Evolutionary conservation across 108 stramenopile genomes (phyloP).

Genomic region (Cyclotella baltica): DNA sequence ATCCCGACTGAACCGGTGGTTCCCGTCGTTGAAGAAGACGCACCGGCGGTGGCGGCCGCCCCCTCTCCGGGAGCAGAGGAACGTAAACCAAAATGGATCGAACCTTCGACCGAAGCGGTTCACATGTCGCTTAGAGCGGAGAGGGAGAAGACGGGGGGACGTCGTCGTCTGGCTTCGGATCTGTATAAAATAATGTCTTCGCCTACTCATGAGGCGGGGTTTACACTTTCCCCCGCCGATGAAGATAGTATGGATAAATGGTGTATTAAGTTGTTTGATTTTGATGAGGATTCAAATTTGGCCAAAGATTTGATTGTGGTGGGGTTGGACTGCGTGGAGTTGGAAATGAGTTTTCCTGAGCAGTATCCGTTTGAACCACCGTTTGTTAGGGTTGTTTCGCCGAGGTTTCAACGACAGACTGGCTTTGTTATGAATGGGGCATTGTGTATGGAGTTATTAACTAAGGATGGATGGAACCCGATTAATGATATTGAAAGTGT

Average conservation of each 20-base stretch:
- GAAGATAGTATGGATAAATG: constrained; percentile 90
- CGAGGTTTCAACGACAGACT: constrained; percentile 90
- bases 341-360: constrained; percentile 93
- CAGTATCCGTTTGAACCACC: constrained; percentile 95
- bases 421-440: constrained; percentile 97
- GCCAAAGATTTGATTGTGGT: constrained; percentile 81
- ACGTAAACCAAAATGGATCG: constrained; percentile 71
- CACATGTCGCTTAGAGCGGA: constrained; percentile 87
- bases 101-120: constrained; percentile 79
- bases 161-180: constrained; percentile 83
- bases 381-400: constrained; percentile 87
- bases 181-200: constrained; percentile 89
- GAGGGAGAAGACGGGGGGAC: constrained; percentile 82
- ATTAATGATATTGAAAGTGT: constrained; percentile 94
- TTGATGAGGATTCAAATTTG: constrained; percentile 82
- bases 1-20: constrained; percentile 44
- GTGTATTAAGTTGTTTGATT: constrained; percentile 91
- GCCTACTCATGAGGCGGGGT: constrained; percentile 87
- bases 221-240: constrained; percentile 68
- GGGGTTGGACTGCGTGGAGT: constrained; percentile 79
- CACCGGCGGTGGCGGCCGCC: not conserved
- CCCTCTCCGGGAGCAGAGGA: constrained; percentile 14
- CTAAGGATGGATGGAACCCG: constrained; percentile 94
- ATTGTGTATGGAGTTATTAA: constrained; percentile 93
- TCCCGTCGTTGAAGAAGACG: not conserved